These are phyloP conservation scores for Diatrype stigma DNA, from an alignment of 2,329 filamentous ascomycete species.

Conservation along the genomic window DNA sequence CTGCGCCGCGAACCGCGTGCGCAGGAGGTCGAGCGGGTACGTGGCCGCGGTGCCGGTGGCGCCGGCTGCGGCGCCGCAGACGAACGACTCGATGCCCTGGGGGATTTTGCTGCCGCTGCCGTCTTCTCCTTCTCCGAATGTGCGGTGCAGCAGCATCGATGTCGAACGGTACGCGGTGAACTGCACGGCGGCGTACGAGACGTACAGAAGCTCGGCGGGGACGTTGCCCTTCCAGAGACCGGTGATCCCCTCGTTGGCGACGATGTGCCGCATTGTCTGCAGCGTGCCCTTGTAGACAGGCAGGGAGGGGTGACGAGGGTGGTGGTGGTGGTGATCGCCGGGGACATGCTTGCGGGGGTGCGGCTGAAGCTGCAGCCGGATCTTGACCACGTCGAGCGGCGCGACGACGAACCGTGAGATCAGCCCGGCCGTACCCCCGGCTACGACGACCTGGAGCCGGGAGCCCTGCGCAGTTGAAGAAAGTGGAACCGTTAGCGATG, in stretches of 20 bases:
- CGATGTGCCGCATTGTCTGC: slow-evolving; percentile 70
- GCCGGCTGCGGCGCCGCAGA: slow-evolving; percentile 79
- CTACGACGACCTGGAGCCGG: slow-evolving; percentile 50
- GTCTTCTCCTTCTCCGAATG: slow-evolving; percentile 35
- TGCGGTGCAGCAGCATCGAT: slow-evolving; percentile 60
- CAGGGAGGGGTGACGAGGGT: slow-evolving; percentile 41
- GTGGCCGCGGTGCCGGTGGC: slow-evolving; percentile 77
- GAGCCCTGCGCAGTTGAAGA: slow-evolving; percentile 40
- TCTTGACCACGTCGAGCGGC: slow-evolving; percentile 96
- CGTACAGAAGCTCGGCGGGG: slow-evolving; percentile 89
- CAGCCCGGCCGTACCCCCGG: slow-evolving; percentile 68
- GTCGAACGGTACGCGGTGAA: slow-evolving; percentile 82
- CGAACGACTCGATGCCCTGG: slow-evolving; percentile 69
- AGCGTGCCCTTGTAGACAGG: slow-evolving; percentile 70
- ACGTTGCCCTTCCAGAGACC: slow-evolving; percentile 98
- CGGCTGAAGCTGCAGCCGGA: slow-evolving; percentile 89
- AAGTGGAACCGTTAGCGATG: background rate
- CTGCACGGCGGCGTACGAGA: slow-evolving; percentile 84
- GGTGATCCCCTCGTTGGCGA: slow-evolving; percentile 75
- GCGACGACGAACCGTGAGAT: slow-evolving; percentile 92
- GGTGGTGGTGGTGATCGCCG: slow-evolving; percentile 28
- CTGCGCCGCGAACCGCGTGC: slow-evolving; percentile 95
- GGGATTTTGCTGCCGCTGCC: slow-evolving; percentile 46
- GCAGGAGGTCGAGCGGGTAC: slow-evolving; percentile 88
- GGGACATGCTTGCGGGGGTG: slow-evolving; percentile 61